These are phyloP conservation scores for Alternaria sp. DNA, from an alignment of 2,329 filamentous ascomycete species.

Conservation along the genomic window DNA sequence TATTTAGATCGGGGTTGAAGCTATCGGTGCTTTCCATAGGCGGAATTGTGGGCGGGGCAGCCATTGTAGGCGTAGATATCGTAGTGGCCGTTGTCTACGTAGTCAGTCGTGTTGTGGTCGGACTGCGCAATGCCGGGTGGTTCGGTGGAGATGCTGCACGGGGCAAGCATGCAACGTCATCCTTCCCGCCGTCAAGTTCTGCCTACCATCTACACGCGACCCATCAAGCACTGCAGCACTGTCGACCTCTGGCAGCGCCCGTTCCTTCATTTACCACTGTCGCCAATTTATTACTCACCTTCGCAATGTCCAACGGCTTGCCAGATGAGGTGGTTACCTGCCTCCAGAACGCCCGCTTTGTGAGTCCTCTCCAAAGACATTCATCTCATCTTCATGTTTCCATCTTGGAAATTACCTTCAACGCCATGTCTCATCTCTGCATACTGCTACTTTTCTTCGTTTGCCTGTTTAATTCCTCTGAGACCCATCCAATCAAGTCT, in stretches of 20 bases:
- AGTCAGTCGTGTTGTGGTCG: conserved; percentile 1
- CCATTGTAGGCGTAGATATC: conserved; percentile 33
- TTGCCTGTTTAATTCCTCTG: conserved; percentile 4
- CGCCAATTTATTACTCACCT: background rate
- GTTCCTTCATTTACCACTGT: conserved; percentile 17
- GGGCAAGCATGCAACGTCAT: conserved; percentile 17
- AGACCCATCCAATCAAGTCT: background rate
- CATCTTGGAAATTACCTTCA: background rate
- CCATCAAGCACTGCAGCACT: conserved; percentile 3
- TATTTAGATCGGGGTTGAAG: conserved; percentile 44
- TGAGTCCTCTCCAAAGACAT: conserved; percentile 55
- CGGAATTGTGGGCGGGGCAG: conserved; percentile 44
- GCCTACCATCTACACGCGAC: conserved; percentile 7
- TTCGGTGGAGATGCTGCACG: conserved; percentile 16
- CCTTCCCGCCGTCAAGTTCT: conserved; percentile 12
- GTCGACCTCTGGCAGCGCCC: conserved; percentile 2
- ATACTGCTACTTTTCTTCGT: background rate
- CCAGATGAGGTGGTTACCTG: conserved; percentile 89
- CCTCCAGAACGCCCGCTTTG: conserved; percentile 93
- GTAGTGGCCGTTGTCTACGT: conserved; percentile 6
- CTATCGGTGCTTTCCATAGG: conserved; percentile 45
- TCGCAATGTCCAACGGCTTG: conserved; percentile 66
- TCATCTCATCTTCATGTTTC: background rate
- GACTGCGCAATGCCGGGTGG: conserved; percentile 11
- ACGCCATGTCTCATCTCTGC: background rate